Evolutionary conservation across 2,329 filamentous ascomycete genomes (phyloP).

Genomic region (Aspergillus intermedius): DNA sequence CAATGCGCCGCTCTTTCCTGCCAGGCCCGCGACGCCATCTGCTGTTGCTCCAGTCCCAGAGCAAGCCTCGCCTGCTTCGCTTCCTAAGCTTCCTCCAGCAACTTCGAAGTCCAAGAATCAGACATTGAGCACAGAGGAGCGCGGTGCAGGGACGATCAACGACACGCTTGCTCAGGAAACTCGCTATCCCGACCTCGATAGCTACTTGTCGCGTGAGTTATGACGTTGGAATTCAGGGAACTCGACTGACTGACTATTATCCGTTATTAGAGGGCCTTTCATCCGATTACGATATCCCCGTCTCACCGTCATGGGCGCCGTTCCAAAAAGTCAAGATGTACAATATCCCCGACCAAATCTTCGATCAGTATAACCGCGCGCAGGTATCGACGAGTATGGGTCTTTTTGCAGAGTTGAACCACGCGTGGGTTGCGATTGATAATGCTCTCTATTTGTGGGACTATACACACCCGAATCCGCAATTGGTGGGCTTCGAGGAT

Average conservation of each 20-base stretch:
- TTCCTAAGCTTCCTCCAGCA: slow-evolving; percentile 30
- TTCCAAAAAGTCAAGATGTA: slow-evolving; percentile 84
- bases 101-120: slow-evolving; percentile 42
- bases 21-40: slow-evolving; percentile 20
- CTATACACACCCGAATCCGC: slow-evolving; percentile 85
- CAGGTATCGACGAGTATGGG: slow-evolving; percentile 91
- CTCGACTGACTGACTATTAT: slow-evolving; percentile 20
- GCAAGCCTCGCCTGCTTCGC: slow-evolving; percentile 24
- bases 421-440: slow-evolving; percentile 94
- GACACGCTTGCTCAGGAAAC: slow-evolving; percentile 67
- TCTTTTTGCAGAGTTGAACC: slow-evolving; percentile 86
- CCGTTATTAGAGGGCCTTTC: slow-evolving; percentile 68
- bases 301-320: slow-evolving; percentile 66
- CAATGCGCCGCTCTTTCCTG: slow-evolving; percentile 31
- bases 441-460: slow-evolving; percentile 97
- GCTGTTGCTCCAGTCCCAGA: slow-evolving; percentile 18
- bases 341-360: slow-evolving; percentile 83
- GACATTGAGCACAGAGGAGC: slow-evolving; percentile 62
- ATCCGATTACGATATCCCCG: slow-evolving; percentile 79
- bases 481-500: slow-evolving; percentile 87
- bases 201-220: slow-evolving; percentile 75
- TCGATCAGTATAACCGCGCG: slow-evolving; percentile 83
- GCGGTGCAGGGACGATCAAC: slow-evolving; percentile 79
- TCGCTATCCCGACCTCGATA: slow-evolving; percentile 81
- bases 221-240: not conserved